Base-by-base conservation (phyloP, 257 asterid genomes). In the Ligustrum vulgare region DNA sequence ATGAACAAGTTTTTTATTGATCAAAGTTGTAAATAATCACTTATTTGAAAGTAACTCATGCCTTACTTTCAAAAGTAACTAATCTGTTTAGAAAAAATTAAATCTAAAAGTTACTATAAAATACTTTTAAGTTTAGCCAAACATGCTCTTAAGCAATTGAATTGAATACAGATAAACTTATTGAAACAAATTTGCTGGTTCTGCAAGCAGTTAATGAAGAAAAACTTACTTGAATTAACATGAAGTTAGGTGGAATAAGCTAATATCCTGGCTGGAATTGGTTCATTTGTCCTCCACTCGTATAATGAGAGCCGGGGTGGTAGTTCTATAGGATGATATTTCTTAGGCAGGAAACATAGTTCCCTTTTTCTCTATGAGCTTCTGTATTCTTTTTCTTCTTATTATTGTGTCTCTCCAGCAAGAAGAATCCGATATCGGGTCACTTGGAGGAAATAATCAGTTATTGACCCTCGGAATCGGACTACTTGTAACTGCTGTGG, bases 391-490 rank as follows among this genome's bases (percentile, higher is more conserved):
- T 41, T 39, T 39, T 10, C 47, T 49, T 49, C 25, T 51, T 51
- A 6, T 51, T 51, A 2, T 51, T n/a, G 11, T 6, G 11, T 51
- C 22, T 77, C 58, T 77, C 43, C 88, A 90, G 97, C 97, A 94
- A 90, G 98, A 94, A 68, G 98, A 87, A 67, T 78, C 97, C 45
- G 93, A 83, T 62, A 15, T 84, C 16, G 92, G 91, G 71, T 79
- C 89, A 32, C 41, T 76, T 1, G 93, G 96, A 82, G 93, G 96
- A 65, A 90, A 78, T 4, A 85, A 89, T 33, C 96, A 89, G 87
- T 89, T 92, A 20, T 66, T 85, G 84, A 89, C 95, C 8, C 97
- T 92, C 3, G 98, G 97, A 54, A 31, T 91, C 70, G 97, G 97
- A 16, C 85, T 94, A 33, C 83, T 92, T 63, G 91, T 88, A 39